Conservation (phyloP, 768 basidiomycete genomes). For the Xerocomellus intermedius region DNA sequence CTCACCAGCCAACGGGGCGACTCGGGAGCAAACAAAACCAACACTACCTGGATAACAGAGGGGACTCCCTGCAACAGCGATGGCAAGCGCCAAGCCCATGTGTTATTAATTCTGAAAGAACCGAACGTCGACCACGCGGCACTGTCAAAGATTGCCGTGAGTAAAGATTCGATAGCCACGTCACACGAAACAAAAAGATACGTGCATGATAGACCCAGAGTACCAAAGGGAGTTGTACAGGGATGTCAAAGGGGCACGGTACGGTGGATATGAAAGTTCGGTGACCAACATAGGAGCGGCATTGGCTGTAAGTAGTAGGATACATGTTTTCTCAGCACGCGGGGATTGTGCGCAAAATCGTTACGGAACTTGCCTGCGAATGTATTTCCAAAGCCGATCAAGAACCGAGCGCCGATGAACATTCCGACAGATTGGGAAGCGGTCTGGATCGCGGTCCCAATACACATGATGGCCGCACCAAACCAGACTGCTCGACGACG, state of each 20-base stretch:
- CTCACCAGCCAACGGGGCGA: constrained; percentile 80
- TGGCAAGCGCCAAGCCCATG: constrained; percentile 83
- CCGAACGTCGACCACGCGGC: constrained; percentile 85
- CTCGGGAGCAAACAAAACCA: constrained; percentile 75
- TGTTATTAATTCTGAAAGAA: constrained; percentile 62
- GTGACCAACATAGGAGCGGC: constrained; percentile 82
- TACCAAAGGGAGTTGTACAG: constrained; percentile 86
- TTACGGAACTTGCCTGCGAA: constrained; percentile 51
- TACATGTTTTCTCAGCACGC: neutral
- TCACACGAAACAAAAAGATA: constrained; percentile 9
- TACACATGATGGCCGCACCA: constrained; percentile 66
- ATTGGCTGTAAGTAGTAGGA: constrained; percentile 40
- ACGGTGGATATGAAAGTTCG: constrained; percentile 77
- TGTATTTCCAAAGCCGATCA: constrained; percentile 74
- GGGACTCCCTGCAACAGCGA: constrained; percentile 71
- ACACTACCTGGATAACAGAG: constrained; percentile 59
- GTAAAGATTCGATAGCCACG: neutral
- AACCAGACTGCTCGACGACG: constrained; percentile 64
- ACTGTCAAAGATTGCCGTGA: constrained; percentile 25
- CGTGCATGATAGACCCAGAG: constrained; percentile 74
- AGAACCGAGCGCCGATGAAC: constrained; percentile 80
- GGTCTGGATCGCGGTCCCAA: constrained; percentile 66
- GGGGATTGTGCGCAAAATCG: neutral
- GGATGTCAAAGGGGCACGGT: constrained; percentile 77
- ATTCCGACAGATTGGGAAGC: constrained; percentile 70